phyloP scores from a whole-genome alignment of 2,329 filamentous ascomycete genomes.

The Neopestalotiopsis clavispora region DNA sequence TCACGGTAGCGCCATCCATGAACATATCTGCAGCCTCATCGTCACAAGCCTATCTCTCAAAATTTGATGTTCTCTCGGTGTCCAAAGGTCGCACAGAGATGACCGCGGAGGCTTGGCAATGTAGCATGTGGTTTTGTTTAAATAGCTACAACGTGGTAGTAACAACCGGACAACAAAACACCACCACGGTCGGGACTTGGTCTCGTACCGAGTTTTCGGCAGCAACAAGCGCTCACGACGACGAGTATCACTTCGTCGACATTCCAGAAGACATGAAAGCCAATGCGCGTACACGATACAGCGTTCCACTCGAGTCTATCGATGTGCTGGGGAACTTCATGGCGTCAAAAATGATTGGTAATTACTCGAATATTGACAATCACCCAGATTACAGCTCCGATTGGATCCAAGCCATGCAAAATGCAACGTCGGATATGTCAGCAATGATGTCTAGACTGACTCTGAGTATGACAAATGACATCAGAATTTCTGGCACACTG shows the following conservation, averaged over 20 bases:
- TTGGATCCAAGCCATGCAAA: slow-evolving; percentile 43
- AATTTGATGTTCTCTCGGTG: slow-evolving; percentile 40
- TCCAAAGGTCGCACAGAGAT: slow-evolving; percentile 28
- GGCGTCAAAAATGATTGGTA: slow-evolving; percentile 36
- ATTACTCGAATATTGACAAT: slow-evolving; percentile 33
- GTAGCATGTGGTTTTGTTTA: slow-evolving; percentile 43
- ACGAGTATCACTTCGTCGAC: slow-evolving; percentile 38
- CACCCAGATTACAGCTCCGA: slow-evolving; percentile 41
- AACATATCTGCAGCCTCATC: slow-evolving; percentile 25
- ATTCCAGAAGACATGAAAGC: slow-evolving; percentile 35
- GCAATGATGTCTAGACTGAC: slow-evolving; percentile 39
- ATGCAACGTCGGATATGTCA: slow-evolving; percentile 34
- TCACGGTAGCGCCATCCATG: slow-evolving; percentile 33
- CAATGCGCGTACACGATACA: slow-evolving; percentile 32
- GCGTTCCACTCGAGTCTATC: slow-evolving; percentile 38
- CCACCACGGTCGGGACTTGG: slow-evolving; percentile 32
- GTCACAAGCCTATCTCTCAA: slow-evolving; percentile 36
- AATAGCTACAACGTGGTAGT: slow-evolving; percentile 36
- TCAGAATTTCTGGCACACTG: slow-evolving; percentile 37
- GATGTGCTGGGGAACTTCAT: slow-evolving; percentile 37
- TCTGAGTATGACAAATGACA: slow-evolving; percentile 40
- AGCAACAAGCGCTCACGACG: slow-evolving; percentile 29
- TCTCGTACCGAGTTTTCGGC: slow-evolving; percentile 33
- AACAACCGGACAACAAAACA: slow-evolving; percentile 33
- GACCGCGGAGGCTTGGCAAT: slow-evolving; percentile 33